Conservation (phyloP, 305 asterid genomes). For the Solanum hybrid region DNA sequence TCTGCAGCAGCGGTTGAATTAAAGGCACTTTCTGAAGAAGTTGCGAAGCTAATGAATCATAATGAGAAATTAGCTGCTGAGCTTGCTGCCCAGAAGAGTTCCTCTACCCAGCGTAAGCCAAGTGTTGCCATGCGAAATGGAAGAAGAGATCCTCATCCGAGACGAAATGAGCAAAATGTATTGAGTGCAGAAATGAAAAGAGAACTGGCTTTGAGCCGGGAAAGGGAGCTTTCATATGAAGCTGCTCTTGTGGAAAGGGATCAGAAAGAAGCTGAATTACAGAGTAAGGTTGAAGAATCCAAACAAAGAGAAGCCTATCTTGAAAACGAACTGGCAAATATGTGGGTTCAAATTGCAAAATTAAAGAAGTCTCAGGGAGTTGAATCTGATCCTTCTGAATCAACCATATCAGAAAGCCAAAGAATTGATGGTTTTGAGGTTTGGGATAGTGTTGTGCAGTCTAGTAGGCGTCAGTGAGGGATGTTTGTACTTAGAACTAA, state of each 20-base stretch:
- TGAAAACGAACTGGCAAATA: conserved; percentile 95
- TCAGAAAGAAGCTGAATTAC: conserved; percentile 63
- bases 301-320: conserved; percentile 90
- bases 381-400: conserved; percentile 38
- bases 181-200: conserved; percentile 54
- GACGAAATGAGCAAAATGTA: conserved; percentile 40
- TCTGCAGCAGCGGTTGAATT: conserved; percentile 98
- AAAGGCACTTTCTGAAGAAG: conserved; percentile 95
- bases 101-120: conserved; percentile 57
- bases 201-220: conserved; percentile 69
- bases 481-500: conserved; percentile 15
- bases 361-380: conserved; percentile 62
- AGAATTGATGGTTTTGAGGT: conserved; percentile 26
- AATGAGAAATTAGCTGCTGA: conserved; percentile 68
- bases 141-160: conserved; percentile 50
- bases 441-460: conserved; percentile 9
- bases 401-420: conserved; percentile 17
- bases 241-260: conserved; percentile 70
- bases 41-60: conserved; percentile 89
- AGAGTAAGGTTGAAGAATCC: conserved; percentile 72
- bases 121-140: conserved; percentile 44
- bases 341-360: conserved; percentile 93
- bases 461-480: conserved; percentile 4
- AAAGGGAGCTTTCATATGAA: conserved; percentile 76
- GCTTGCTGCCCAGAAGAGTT: conserved; percentile 59